Base-by-base conservation (phyloP, 2,329 filamentous ascomycete species). In the Trichoderma citrinoviride region DNA sequence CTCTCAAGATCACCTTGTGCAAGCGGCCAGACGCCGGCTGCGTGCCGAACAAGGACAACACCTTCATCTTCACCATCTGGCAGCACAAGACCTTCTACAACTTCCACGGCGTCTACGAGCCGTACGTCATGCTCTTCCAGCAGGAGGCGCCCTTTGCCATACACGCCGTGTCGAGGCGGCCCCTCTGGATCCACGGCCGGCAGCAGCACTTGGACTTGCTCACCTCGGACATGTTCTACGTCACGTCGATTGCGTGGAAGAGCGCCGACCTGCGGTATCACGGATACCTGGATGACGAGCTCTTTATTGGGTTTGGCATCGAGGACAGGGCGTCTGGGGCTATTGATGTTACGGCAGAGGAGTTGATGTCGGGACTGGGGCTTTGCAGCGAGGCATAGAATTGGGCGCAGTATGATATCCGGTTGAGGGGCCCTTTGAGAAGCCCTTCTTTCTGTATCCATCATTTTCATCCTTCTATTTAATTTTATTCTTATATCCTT, bases 231-330 rank as follows among this genome's bases (percentile, higher is more conserved):
- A 85, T 87, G 83, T 74, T 87, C 29, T 87, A 86, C 66, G 75
- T 87, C 0, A 87, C 83, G 0, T 83, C 80, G 0, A 81, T 86
- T 37, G 83, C 78, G 66, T 88, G 85, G 85, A 85, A 81, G 71
- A 71, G 67, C 0, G 71, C 72, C 0, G 78, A 77, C 0, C 73
- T 79, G 66, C 79, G 71, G 33, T 87, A 87, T 67, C 82, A 86
- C 68, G 85, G 85, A 0, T 85, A 81, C 62, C 65, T 83, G 10
- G 85, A 87, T 67, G 85, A 87, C 68, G 78, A 81, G 14, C 19
- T 87, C 15, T 81, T 87, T 46, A 49, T 87, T 3, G 78, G 74
- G 0, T 87, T 88, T 71, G 85, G 85, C 0, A 80, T 86, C 41
- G 85, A 87, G 70, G 85, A 87, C 70, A 67, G 73, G 53, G 73